Conservation (phyloP, 768 basidiomycete species). For the Hypholoma sublateritium region DNA sequence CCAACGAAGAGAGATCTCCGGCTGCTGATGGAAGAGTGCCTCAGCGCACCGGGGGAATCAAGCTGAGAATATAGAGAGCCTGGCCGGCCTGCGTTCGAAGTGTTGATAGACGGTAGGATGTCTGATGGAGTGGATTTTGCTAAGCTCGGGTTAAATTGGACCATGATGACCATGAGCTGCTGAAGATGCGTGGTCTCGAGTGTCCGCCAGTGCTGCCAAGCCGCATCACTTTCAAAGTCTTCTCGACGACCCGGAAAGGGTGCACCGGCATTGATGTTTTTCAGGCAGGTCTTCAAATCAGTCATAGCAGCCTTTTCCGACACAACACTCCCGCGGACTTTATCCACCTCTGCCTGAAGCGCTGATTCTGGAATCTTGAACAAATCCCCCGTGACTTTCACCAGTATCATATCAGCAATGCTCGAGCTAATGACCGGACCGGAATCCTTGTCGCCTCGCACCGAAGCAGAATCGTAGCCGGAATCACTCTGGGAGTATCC, state of each 20-base stretch:
- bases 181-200: constrained; percentile 82
- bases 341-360: constrained; percentile 73
- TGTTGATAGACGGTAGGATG: constrained; percentile 39
- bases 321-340: constrained; percentile 56
- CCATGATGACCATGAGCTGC: constrained; percentile 86
- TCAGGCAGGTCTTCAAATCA: constrained; percentile 91
- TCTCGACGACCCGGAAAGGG: constrained; percentile 84
- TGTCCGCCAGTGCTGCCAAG: constrained; percentile 83
- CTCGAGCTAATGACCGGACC: constrained; percentile 38
- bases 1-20: constrained; percentile 56
- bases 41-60: constrained; percentile 38
- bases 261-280: constrained; percentile 83
- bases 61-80: constrained; percentile 51
- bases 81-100: constrained; percentile 50
- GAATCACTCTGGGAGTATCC: constrained; percentile 50
- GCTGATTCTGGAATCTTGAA: constrained; percentile 74
- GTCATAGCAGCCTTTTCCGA: constrained; percentile 86
- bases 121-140: constrained; percentile 76
- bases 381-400: constrained; percentile 62
- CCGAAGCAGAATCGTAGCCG: constrained; percentile 63
- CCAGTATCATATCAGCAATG: constrained; percentile 78
- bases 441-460: constrained; percentile 54
- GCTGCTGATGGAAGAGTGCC: constrained; percentile 66
- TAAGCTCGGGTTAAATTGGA: constrained; percentile 82
- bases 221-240: constrained; percentile 82